Evolutionary conservation across 1,284 basidiomycete species (phyloP), one percentile per base, ranked within the genome.

Genomic region (Crucibulum cyathiforme): DNA sequence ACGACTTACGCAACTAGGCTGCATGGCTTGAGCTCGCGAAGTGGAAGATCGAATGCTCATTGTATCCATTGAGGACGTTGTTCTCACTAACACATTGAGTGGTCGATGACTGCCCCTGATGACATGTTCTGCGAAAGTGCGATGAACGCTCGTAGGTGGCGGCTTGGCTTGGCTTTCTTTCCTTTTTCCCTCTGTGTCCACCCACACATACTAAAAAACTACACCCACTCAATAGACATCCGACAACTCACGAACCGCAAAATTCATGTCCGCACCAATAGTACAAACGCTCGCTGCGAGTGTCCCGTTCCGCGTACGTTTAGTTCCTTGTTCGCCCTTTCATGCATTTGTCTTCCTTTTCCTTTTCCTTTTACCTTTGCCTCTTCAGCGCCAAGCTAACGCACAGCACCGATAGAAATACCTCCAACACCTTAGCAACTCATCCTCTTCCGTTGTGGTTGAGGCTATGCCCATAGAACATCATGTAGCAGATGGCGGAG

Each of bases 201-300:
- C 7, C 12, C 51, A 47, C 36, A 8, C 13, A 31, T 34, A 5
- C 34, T 53, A n/a, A 50, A 36, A 45, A 36, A 55, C 57, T 35
- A 80, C 24, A 76, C 74, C 5, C 52, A 50, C 17, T 51, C 36
- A 77, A 0, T 45, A 90, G 88, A 80, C 88, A 0, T 71, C 71
- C 31, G 90, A 92, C 69, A 80, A 92, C 60, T 88, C 89, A 37
- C 82, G 87, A 9, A 91, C 89, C 0, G 81, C 85, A 19, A 90
- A 87, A 68, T 86, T 92, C 68, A 88, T 92, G 81, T 90, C 90
- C 1, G 87, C 88, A 3, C 88, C 88, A 0, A 67, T 90, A 9
- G 80, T 90, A 37, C 90, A 91, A 71, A 78, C 81, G 9, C 67
- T 90, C 12, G 81, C 88, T 0, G 83, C 88, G 6, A 89, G 85